phyloP scores from a whole-genome alignment of 352 stramenopile species.

The Globisporangium paddicum region DNA sequence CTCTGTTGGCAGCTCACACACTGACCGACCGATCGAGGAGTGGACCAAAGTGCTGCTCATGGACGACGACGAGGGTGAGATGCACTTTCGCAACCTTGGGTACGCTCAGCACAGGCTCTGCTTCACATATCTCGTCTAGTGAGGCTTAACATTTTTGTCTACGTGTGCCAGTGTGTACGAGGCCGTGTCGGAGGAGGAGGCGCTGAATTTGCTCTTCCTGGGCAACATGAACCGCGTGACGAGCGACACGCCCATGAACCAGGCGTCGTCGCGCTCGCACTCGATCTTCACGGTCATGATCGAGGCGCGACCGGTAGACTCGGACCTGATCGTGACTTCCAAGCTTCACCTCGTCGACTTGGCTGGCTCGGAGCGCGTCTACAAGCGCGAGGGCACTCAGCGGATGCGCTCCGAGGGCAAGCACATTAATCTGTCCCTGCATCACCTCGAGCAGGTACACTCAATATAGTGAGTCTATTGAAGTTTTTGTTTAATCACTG shows the following conservation, averaged over 20 bases:
- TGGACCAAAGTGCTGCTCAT: slow-evolving; percentile 79
- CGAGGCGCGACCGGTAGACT: slow-evolving; percentile 69
- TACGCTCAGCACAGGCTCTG: slow-evolving; percentile 5
- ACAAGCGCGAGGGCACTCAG: slow-evolving; percentile 90
- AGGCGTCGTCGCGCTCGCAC: slow-evolving; percentile 92
- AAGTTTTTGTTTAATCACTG: background rate
- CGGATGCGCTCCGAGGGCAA: slow-evolving; percentile 92
- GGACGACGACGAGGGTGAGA: slow-evolving; percentile 75
- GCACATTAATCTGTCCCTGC: slow-evolving; percentile 95
- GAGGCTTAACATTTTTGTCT: too few relatives aligned
- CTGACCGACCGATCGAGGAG: slow-evolving; percentile 66
- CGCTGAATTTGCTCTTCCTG: slow-evolving; percentile 94
- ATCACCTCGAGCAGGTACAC: slow-evolving; percentile 90
- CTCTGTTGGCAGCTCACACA: slow-evolving; percentile 38
- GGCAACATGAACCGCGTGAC: slow-evolving; percentile 96
- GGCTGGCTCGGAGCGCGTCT: slow-evolving; percentile 94
- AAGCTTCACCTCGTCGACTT: slow-evolving; percentile 95
- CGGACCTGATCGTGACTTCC: slow-evolving; percentile 75
- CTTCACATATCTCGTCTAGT: background rate
- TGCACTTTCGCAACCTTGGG: slow-evolving; percentile 78
- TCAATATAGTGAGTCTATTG: background rate
- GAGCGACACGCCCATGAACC: slow-evolving; percentile 96
- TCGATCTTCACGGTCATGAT: slow-evolving; percentile 96
- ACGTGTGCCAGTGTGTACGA: slow-evolving; percentile 51
- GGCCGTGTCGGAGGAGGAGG: slow-evolving; percentile 88